phyloP scores from a whole-genome alignment of 176 grass and related monocot genomes.

The Triticum turgidum region DNA sequence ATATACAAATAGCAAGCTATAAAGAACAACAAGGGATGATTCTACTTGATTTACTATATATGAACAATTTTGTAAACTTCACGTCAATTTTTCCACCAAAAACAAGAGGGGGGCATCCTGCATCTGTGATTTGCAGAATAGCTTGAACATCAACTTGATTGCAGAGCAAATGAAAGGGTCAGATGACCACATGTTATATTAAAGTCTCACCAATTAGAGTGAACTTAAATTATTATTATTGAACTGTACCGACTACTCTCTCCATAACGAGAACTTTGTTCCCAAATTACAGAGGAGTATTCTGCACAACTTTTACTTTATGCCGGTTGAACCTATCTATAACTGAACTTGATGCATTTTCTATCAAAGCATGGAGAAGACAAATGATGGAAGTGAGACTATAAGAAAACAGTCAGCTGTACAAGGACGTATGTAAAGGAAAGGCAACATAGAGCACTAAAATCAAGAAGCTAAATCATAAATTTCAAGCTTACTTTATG shows the following conservation, averaged over 20 bases:
- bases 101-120: neutral
- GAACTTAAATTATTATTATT: neutral
- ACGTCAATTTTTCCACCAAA: neutral
- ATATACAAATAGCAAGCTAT: constrained; percentile 19
- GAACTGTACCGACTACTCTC: neutral
- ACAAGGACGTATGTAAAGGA: constrained; percentile 19
- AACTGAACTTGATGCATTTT: constrained; percentile 9
- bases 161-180: neutral
- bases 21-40: neutral
- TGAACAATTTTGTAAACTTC: constrained; percentile 2
- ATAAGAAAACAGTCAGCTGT: constrained; percentile 8
- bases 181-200: neutral
- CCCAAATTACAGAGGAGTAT: neutral
- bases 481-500: constrained; percentile 42
- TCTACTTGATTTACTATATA: constrained; percentile 25
- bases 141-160: neutral
- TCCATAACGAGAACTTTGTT: neutral
- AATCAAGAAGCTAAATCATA: constrained; percentile 35
- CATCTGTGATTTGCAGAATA: constrained; percentile 1
- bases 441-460: constrained; percentile 36
- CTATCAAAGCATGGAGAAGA: constrained; percentile 9
- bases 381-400: constrained; percentile 5
- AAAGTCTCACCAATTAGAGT: neutral
- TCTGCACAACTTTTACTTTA: constrained; percentile 16
- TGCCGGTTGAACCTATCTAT: constrained; percentile 15